Base-by-base conservation (phyloP, 2,329 filamentous ascomycete genomes). In the Penicillium sp. region DNA sequence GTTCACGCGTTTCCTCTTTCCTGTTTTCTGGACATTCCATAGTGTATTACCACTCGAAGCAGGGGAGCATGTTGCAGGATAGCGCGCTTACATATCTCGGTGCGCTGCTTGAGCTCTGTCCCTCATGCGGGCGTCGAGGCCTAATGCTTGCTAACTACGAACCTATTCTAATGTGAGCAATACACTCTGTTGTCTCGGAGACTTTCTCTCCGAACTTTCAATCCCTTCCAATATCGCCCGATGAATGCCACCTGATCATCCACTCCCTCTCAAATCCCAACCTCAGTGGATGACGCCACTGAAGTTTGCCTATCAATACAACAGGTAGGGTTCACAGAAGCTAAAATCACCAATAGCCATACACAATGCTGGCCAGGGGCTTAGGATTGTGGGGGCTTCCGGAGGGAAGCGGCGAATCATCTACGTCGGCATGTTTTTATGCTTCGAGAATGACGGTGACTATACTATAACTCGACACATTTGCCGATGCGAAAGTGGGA, bases 351-450 rank as follows among this genome's bases (percentile, higher is more conserved):
- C 4, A 35, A 51, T n/a, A 2, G 13, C n/a, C 30, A 33, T 15
- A 12, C 49, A 51, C 47, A 50, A 50, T 50, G 47, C 47, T 50
- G 47, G 26, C 17, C 15, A 50, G 49, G 30, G 49, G 30, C 28
- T 51, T 10, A 12, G 49, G 49, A 51, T 51, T 51, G 49, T 51
- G 49, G 49, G 49, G 24, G 4, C 28, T 24, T 13, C 6, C 47
- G 47, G 47, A 6, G 28, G 47, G 10, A 50, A 33, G n/a, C 26
- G 15, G 26, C 47, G 47, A 50, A 50, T 50, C 28, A 33, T 50
- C 28, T n/a, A 30, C 26, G 17, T 50, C 47, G n/a, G 49, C 30
- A 9, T 19, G 28, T 35, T 33, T 35, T 33, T 13, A 51, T 8
- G 35, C 49, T n/a, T 51, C 8, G 24, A 35, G 9, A n/a, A 33